phyloP scores from a whole-genome alignment of 139 green algal genomes.

The Chlamydomonas sp. region DNA sequence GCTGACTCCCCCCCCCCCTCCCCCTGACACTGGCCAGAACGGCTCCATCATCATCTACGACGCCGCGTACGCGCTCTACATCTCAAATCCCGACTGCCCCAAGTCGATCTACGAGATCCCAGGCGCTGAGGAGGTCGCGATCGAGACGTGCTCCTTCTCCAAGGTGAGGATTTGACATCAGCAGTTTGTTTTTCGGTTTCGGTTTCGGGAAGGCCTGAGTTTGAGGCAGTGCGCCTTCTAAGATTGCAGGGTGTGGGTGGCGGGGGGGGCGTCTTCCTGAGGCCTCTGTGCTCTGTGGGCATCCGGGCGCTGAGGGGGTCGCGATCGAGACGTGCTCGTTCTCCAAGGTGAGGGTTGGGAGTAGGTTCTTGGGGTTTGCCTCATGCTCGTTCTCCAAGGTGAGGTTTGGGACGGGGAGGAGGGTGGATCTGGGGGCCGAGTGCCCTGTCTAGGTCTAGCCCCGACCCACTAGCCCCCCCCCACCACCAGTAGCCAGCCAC shows the following conservation, averaged over 20 bases:
- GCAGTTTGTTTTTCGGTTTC: too few species aligned
- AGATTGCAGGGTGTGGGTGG: too few species aligned
- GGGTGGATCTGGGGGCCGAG: too few species aligned
- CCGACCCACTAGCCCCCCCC: too few species aligned
- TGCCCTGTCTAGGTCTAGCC: constrained; percentile 99
- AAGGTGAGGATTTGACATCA: constrained; percentile 65
- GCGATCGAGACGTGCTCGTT: constrained; percentile 92
- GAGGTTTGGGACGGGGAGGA: too few species aligned
- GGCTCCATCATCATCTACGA: constrained; percentile 80
- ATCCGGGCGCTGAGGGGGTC: constrained; percentile 56
- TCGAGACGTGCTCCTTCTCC: constrained; percentile 94
- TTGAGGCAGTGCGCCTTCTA: constrained; percentile 1
- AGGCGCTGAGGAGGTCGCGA: constrained; percentile 51
- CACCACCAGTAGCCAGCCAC: too few species aligned
- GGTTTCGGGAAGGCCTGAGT: too few species aligned
- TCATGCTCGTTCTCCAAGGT: constrained; percentile 2
- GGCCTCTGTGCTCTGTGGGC: constrained; percentile 99
- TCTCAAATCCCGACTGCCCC: constrained; percentile 84
- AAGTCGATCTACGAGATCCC: constrained; percentile 96
- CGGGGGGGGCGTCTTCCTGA: too few species aligned
- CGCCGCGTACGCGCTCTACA: constrained; percentile 95
- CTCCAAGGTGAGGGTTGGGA: constrained; percentile 81
- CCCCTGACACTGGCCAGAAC: constrained; percentile 23
- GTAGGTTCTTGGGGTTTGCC: too few species aligned
- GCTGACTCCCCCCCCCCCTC: background rate